phyloP scores from a whole-genome alignment of 2,329 filamentous ascomycete species.

The Chaetomium strumarium region DNA sequence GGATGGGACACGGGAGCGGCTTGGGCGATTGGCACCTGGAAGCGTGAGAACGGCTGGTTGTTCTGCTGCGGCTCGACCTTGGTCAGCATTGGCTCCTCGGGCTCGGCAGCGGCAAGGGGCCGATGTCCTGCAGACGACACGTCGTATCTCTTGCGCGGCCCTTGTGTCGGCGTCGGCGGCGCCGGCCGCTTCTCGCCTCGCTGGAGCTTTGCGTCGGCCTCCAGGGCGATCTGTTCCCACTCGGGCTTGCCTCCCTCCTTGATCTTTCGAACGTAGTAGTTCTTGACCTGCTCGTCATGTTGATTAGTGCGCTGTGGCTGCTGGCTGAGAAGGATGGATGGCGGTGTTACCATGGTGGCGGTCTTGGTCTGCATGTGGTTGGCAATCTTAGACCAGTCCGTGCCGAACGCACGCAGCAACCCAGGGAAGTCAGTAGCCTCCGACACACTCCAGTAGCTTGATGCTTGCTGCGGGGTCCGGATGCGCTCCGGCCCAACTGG shows the following conservation, averaged over 20 bases:
- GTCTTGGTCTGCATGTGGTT: slow-evolving; percentile 79
- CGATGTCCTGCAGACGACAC: slow-evolving; percentile 37
- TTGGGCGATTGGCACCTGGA: slow-evolving; percentile 32
- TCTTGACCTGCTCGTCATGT: slow-evolving; percentile 52
- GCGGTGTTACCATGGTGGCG: slow-evolving; percentile 65
- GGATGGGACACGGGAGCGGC: slow-evolving; percentile 27
- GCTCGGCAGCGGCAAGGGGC: slow-evolving; percentile 46
- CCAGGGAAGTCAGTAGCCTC: slow-evolving; percentile 72
- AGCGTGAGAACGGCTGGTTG: slow-evolving; percentile 24
- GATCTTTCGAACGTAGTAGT: slow-evolving; percentile 60
- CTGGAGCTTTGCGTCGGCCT: slow-evolving; percentile 51
- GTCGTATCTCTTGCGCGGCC: slow-evolving; percentile 48
- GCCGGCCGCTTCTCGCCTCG: slow-evolving; percentile 55
- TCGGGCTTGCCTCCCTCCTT: slow-evolving; percentile 50
- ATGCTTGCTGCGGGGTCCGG: slow-evolving; percentile 53
- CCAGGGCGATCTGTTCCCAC: slow-evolving; percentile 54
- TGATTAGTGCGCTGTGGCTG: slow-evolving; percentile 7
- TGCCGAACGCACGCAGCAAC: slow-evolving; percentile 68
- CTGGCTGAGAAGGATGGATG: neutral
- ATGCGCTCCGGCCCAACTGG: slow-evolving; percentile 40
- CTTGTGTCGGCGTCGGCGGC: slow-evolving; percentile 51
- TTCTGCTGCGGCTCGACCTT: slow-evolving; percentile 39
- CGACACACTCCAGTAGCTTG: slow-evolving; percentile 83
- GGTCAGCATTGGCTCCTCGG: slow-evolving; percentile 39
- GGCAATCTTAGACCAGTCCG: slow-evolving; percentile 71